Percentiles rank a stretch among this genome's conserved stretches.
phyloP scores from a whole-genome alignment of 768 basidiomycete genomes.

The Phallus indusiatus region DNA sequence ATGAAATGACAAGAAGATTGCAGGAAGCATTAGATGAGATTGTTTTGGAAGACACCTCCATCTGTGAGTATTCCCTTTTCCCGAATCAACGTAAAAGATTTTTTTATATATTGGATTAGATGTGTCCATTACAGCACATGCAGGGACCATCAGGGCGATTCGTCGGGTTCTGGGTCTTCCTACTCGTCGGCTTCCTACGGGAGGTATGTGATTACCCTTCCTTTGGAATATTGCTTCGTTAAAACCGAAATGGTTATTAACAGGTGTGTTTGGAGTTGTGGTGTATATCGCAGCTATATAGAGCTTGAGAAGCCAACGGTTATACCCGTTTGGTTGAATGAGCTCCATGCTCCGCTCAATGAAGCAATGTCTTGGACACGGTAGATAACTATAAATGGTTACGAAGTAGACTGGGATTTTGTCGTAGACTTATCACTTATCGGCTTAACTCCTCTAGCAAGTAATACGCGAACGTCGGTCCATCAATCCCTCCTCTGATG shows the following conservation, averaged over 20 bases:
- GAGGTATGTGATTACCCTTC: slow-evolving; percentile 36
- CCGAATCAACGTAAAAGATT: background rate
- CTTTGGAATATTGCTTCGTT: background rate
- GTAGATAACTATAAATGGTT: background rate
- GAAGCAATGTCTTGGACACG: background rate
- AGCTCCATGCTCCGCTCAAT: background rate
- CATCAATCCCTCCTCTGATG: background rate
- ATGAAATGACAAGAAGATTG: slow-evolving; percentile 39
- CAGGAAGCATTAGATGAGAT: slow-evolving; percentile 43
- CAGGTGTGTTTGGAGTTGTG: slow-evolving; percentile 5
- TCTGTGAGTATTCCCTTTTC: slow-evolving; percentile 31
- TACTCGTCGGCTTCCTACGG: slow-evolving; percentile 43
- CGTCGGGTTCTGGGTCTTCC: slow-evolving; percentile 38
- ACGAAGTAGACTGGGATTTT: background rate
- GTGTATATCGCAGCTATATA: background rate
- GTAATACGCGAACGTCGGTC: background rate
- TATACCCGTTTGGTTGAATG: background rate
- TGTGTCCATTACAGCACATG: slow-evolving; percentile 59
- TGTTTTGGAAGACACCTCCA: slow-evolving; percentile 35
- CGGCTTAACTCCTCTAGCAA: background rate
- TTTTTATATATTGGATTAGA: slow-evolving; percentile 27
- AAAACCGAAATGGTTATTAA: background rate
- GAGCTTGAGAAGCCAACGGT: background rate
- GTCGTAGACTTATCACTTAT: background rate
- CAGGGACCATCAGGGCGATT: slow-evolving; percentile 51